These are phyloP conservation scores for Stephanodiscus triporus DNA, from an alignment of 108 stramenopile genomes.

Conservation along the genomic window DNA sequence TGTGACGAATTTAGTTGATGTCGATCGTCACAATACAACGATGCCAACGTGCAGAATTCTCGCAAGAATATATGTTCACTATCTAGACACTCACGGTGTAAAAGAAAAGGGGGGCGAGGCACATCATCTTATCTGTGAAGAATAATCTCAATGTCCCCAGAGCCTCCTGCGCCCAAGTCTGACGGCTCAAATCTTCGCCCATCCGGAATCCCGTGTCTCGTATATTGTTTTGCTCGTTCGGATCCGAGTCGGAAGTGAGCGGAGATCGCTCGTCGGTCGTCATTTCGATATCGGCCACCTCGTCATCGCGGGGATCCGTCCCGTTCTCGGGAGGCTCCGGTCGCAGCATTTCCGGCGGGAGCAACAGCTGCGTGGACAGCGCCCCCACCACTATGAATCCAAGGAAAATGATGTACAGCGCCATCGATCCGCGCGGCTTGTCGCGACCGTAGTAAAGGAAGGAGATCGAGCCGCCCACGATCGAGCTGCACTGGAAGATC, in stretches of 20 bases:
- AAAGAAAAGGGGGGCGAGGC: conserved; percentile 48
- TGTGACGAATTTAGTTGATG: not conserved
- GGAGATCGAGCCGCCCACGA: conserved; percentile 55
- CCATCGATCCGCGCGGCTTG: conserved; percentile 27
- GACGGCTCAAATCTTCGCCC: conserved; percentile 24
- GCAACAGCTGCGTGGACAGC: conserved; percentile 46
- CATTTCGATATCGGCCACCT: conserved; percentile 12
- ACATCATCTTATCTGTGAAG: conserved; percentile 29
- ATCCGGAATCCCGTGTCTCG: not conserved
- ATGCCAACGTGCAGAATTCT: not conserved
- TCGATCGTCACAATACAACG: not conserved
- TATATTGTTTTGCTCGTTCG: not conserved
- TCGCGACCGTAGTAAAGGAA: conserved; percentile 49
- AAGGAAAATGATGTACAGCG: conserved; percentile 51
- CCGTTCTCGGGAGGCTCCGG: not conserved
- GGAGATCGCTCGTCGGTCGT: conserved; percentile 36
- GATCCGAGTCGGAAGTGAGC: not conserved
- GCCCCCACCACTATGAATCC: conserved; percentile 52
- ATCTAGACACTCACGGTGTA: conserved; percentile 41
- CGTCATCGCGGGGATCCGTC: not conserved
- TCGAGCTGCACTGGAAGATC: conserved; percentile 53
- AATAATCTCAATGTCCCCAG: conserved; percentile 41
- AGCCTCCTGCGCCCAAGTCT: conserved; percentile 54
- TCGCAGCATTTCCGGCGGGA: conserved; percentile 31
- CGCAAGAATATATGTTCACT: not conserved